Evolutionary conservation across 768 basidiomycete genomes (phyloP).

Genomic region (Suillus ampliporus): DNA sequence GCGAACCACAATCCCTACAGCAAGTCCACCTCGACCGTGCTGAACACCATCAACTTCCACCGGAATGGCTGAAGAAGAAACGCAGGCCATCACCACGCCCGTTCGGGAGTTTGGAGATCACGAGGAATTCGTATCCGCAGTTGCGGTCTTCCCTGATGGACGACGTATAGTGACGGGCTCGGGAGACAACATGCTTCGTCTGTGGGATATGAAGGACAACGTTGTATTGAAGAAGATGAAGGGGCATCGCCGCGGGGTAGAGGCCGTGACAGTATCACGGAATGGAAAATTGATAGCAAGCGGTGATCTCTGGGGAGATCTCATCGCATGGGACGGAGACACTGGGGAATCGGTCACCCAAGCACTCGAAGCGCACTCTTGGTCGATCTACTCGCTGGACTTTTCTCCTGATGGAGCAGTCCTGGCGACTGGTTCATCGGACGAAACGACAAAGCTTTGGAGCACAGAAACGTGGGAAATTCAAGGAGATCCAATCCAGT

Average conservation of each 20-base stretch:
- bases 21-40: too few species aligned
- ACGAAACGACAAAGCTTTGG: background rate
- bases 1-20: too few species aligned
- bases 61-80: too few species aligned
- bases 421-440: background rate
- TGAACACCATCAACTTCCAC: too few species aligned
- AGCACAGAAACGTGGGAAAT: background rate
- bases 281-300: background rate
- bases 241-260: background rate
- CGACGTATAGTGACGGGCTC: background rate
- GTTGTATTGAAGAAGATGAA: background rate
- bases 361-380: background rate
- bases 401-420: background rate
- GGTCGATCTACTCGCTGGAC: background rate
- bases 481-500: background rate
- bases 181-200: background rate
- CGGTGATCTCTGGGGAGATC: background rate
- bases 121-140: too few species aligned
- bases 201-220: background rate
- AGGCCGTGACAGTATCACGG: background rate
- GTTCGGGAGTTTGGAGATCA: too few species aligned
- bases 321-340: background rate
- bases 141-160: background rate
- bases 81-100: too few species aligned
- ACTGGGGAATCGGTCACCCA: background rate